Evolutionary conservation across 371 early-diverging fungal species (phyloP).

Genomic region (Mucor piriformis): DNA sequence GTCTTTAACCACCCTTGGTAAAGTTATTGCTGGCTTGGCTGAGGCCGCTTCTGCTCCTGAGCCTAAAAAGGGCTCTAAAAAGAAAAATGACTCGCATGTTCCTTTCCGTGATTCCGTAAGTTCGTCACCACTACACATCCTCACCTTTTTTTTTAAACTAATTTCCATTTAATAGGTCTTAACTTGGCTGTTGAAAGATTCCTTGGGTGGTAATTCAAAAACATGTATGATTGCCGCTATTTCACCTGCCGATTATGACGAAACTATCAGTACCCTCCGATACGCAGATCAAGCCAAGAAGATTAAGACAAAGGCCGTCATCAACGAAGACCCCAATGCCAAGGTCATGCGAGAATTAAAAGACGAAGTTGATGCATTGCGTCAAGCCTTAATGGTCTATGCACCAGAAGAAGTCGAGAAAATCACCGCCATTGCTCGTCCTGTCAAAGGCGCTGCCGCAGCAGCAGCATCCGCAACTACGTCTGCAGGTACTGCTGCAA

Average conservation of each 20-base stretch:
- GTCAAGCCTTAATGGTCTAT: constrained; percentile 60
- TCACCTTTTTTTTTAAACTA: constrained; percentile 52
- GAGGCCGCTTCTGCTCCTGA: constrained; percentile 55
- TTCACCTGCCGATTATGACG: constrained; percentile 76
- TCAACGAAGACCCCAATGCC: constrained; percentile 87
- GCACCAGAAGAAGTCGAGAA: constrained; percentile 52
- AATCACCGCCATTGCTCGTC: constrained; percentile 29
- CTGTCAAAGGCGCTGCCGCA: constrained; percentile 1
- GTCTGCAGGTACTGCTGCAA: too few relatives aligned
- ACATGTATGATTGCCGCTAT: constrained; percentile 90
- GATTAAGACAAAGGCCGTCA: constrained; percentile 85
- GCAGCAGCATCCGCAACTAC: background rate
- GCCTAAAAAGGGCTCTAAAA: constrained; percentile 46
- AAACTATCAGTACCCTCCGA: constrained; percentile 89
- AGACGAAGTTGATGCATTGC: constrained; percentile 75
- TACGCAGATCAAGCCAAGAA: constrained; percentile 92
- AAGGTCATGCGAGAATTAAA: constrained; percentile 79
- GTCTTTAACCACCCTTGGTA: constrained; percentile 92
- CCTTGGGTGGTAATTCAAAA: constrained; percentile 88
- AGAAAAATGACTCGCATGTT: constrained; percentile 56
- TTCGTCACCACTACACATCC: too few relatives aligned
- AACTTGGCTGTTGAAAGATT: constrained; percentile 92
- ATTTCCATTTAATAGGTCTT: too few relatives aligned
- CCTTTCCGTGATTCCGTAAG: constrained; percentile 85
- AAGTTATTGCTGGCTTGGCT: constrained; percentile 92